These are phyloP conservation scores for Cantharellus cinnabarinus DNA, from an alignment of 768 basidiomycete species.

Conservation along the genomic window DNA sequence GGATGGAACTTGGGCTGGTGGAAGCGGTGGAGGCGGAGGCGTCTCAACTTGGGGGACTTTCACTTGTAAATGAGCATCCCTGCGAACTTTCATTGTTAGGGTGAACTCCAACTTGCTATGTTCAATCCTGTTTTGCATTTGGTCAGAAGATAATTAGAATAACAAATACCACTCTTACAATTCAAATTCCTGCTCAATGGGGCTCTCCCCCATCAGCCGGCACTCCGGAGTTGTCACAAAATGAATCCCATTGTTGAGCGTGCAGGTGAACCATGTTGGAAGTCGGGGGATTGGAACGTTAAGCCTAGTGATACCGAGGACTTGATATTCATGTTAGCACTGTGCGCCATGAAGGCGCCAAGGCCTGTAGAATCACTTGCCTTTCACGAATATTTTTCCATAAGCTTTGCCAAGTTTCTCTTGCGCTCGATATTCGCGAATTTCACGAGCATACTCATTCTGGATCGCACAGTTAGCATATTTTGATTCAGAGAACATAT, in stretches of 20 bases:
- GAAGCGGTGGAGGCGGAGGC: constrained; percentile 17
- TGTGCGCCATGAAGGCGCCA: neutral
- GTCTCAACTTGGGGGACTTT: constrained; percentile 35
- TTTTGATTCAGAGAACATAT: neutral
- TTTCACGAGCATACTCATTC: constrained; percentile 89
- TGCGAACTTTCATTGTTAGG: constrained; percentile 66
- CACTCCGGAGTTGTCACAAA: constrained; percentile 79
- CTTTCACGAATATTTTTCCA: constrained; percentile 90
- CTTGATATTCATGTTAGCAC: constrained; percentile 19
- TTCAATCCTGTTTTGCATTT: constrained; percentile 39
- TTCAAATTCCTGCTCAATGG: constrained; percentile 79
- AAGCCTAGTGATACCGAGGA: constrained; percentile 53
- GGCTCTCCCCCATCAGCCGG: constrained; percentile 33
- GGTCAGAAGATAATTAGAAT: neutral
- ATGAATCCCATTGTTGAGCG: constrained; percentile 91
- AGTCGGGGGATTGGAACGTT: constrained; percentile 62
- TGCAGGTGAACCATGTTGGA: constrained; percentile 57
- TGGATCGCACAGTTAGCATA: constrained; percentile 16
- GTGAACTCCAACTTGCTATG: constrained; percentile 93
- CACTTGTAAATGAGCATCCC: constrained; percentile 75
- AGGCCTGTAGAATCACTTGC: constrained; percentile 20
- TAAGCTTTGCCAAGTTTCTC: constrained; percentile 62
- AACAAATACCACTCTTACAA: constrained; percentile 31
- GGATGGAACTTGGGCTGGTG: constrained; percentile 30
- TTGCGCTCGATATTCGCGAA: constrained; percentile 57